These are phyloP conservation scores for Craterostigma plantagineum DNA, from an alignment of 257 asterid species.

Conservation along the genomic window DNA sequence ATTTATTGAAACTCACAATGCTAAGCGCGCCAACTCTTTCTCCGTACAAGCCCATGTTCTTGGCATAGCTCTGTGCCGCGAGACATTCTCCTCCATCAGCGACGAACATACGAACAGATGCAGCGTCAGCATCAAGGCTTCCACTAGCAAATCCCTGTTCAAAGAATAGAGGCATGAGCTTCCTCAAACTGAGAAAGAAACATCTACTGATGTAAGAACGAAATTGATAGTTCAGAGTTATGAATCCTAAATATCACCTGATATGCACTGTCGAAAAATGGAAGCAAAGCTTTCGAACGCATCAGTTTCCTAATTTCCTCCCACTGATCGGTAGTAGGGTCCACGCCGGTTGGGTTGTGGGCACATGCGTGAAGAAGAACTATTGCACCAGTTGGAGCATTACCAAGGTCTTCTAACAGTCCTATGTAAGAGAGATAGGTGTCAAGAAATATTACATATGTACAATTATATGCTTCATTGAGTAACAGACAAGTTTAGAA, in stretches of 20 bases:
- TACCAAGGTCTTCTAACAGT: slow-evolving; percentile 47
- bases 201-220: no score
- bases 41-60: slow-evolving; percentile 80
- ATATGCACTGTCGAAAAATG: slow-evolving; percentile 83
- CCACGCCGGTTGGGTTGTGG: slow-evolving; percentile 88
- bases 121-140: slow-evolving; percentile 63
- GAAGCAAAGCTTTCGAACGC: slow-evolving; percentile 53
- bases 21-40: slow-evolving; percentile 87
- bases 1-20: slow-evolving; percentile 34
- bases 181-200: no score
- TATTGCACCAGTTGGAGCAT: slow-evolving; percentile 55
- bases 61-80: slow-evolving; percentile 77
- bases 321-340: slow-evolving; percentile 76
- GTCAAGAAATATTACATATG: slow-evolving; percentile 2
- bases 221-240: no score
- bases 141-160: slow-evolving; percentile 84
- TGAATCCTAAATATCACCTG: slow-evolving; percentile 24
- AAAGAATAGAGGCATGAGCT: slow-evolving; percentile 2
- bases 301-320: slow-evolving; percentile 59
- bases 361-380: slow-evolving; percentile 90
- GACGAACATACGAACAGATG: slow-evolving; percentile 51
- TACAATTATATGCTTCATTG: no score
- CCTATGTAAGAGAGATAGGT: slow-evolving; percentile 19
- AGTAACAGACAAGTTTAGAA: not conserved
- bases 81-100: slow-evolving; percentile 82